A percentile compares a stretch with the other conserved stretches of the same genome.
Evolutionary conservation across 306 rosid genomes (phyloP).

Genomic region (Parietaria judaica): DNA sequence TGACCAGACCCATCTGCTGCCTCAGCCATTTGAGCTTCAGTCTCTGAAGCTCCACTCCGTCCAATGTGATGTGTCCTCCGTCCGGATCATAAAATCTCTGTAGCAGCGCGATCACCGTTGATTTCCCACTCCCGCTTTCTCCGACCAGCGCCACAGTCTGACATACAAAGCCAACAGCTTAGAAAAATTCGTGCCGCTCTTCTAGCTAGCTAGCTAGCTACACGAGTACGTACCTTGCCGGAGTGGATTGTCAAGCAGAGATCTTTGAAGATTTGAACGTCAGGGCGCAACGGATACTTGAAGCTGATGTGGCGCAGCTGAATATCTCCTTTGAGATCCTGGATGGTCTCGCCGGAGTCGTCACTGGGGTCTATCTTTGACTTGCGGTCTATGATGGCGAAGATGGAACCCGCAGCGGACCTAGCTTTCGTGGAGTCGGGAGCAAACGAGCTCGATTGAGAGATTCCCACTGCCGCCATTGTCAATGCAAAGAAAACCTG

Average conservation of each 20-base stretch:
- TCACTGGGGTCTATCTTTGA: conserved; percentile 55
- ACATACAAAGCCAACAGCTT: not conserved
- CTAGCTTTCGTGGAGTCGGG: conserved; percentile 59
- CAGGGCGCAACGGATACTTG: conserved; percentile 75
- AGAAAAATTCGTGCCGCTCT: not conserved
- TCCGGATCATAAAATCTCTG: conserved; percentile 87
- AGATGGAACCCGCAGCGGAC: conserved; percentile 57
- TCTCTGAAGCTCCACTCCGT: conserved; percentile 53
- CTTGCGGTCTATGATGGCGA: conserved; percentile 43
- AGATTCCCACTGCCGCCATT: conserved; percentile 63
- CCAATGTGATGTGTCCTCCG: conserved; percentile 66
- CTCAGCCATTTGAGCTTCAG: conserved; percentile 74
- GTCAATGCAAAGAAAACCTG: conserved; percentile 84
- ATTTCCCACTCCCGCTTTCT: conserved; percentile 94
- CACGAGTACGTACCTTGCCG: conserved; percentile 48
- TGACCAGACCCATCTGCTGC: conserved; percentile 86
- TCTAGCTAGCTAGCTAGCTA: not conserved
- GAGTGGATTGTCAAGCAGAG: conserved; percentile 55
- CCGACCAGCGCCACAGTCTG: conserved; percentile 85
- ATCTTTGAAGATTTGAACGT: conserved; percentile 59
- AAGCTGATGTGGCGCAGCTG: conserved; percentile 56
- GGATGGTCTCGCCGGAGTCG: conserved; percentile 53
- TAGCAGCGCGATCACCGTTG: conserved; percentile 64
- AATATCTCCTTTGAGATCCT: conserved; percentile 50
- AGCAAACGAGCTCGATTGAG: conserved; percentile 49